Base-by-base conservation (phyloP, 139 green algal genomes). In the Tetradesmus lagerheimii region DNA sequence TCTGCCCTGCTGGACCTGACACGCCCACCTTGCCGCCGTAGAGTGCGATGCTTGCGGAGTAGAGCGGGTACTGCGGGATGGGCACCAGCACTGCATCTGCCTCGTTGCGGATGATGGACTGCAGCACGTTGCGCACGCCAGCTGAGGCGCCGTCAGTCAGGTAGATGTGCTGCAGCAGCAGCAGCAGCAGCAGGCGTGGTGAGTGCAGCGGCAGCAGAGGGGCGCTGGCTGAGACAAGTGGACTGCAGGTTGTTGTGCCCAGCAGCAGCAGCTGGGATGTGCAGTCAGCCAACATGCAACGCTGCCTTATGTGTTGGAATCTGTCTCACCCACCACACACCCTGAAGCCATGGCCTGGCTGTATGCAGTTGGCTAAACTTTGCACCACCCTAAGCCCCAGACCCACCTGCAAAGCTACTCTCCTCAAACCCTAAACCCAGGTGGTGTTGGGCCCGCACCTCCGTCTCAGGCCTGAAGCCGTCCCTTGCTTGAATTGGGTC, bases 1-100 rank as follows among this genome's bases (percentile, higher is more conserved):
- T n/a, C n/a, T n/a, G n/a, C n/a, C n/a, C n/a, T n/a, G n/a, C n/a
- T n/a, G n/a, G n/a, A n/a, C n/a, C n/a, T 14, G 12, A 14, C 12
- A 14, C 47, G 20, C 94, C 76, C 95, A 92, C 11, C 57, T 93
- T 93, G 29, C 94, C 94, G 38, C 93, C 95, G 82, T 97, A 97
- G 38, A 99, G 92, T 35, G 91, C 84, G 86, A 98, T 95, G 37
- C 95, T 96, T 0, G 97, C 97, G 5, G 93, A 97, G 92, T 99
- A 99, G 8, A 99, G 93, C 0, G 97, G 97, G 92, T 99, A 99
- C 93, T 99, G 97, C 2, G 97, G 97, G 66, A 99, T 97, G 75
- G 96, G 96, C 80, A 96, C 84, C 85, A 89, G 45, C 71, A 89
- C 85, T 37, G 90, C 92, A 92, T 96, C 93, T 27, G 94, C 91